These are phyloP conservation scores for Penicillium canescens DNA, from an alignment of 495 filamentous ascomycete genomes.

Conservation along the genomic window DNA sequence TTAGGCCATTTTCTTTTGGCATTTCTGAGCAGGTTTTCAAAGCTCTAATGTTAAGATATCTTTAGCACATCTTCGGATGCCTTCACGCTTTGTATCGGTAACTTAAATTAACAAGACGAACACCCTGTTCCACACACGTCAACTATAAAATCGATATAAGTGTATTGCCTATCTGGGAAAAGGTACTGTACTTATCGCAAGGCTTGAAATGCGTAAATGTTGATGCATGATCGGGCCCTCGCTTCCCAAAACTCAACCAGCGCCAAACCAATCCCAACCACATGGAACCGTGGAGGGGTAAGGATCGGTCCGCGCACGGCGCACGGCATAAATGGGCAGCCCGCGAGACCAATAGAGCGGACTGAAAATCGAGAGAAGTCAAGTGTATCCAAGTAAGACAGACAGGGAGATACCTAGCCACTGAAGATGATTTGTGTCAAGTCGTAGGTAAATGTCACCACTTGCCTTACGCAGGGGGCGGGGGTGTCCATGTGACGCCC, in stretches of 20 bases:
- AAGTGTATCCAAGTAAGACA: not conserved
- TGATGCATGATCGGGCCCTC: not conserved
- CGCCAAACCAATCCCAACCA: not conserved
- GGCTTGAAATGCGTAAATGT: no score
- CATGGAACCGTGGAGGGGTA: slow-evolving; percentile 2
- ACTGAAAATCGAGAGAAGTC: not conserved
- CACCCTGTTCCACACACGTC: not conserved
- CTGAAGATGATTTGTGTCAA: not conserved
- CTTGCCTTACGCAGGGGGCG: not conserved
- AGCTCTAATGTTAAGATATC: no score
- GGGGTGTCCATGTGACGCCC: not conserved
- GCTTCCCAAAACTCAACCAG: not conserved
- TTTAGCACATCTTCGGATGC: no score
- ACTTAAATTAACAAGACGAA: not conserved
- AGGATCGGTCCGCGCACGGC: slow-evolving; percentile 2
- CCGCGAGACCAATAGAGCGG: not conserved
- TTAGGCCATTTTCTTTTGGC: no score
- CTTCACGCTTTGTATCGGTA: not conserved
- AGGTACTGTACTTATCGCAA: no score
- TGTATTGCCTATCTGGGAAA: no score
- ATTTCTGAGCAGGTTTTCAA: no score
- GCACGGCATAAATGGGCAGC: not conserved
- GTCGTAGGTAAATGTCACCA: not conserved
- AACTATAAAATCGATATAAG: no score
- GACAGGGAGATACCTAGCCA: not conserved